These are phyloP conservation scores for cucumber (Cucumis sativus) DNA, from an alignment of 306 rosid species.

Conservation along the genomic window Cucumber_9930_V3 NC_026657.2:38628001-38628500, in stretches of 20 bases:
- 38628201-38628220: constrained; percentile 64
- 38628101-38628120: background rate
- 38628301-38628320: constrained; percentile 98
- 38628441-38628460: constrained; percentile 33
- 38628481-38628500: constrained; percentile 76
- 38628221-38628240: constrained; percentile 84
- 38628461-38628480: constrained; percentile 44
- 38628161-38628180: constrained; percentile 22
- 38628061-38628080: constrained; percentile 8
- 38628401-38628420: constrained; percentile 47
- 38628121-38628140: constrained; percentile 16
- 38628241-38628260: constrained; percentile 61
- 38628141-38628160: constrained; percentile 8
- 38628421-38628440: constrained; percentile 60
- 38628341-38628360: constrained; percentile 80
- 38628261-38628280: constrained; percentile 67
- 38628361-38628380: constrained; percentile 57
- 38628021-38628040: constrained; percentile 10
- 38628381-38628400: constrained; percentile 32
- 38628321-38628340: constrained; percentile 88
- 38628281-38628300: constrained; percentile 79
- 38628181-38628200: constrained; percentile 26
- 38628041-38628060: constrained; percentile 15
- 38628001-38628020: constrained; percentile 9
- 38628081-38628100: constrained; percentile 7